A percentile compares a stretch with the other conserved stretches of the same genome.
Conservation (phyloP, 768 basidiomycete genomes). For the Mycena polygramma region DNA sequence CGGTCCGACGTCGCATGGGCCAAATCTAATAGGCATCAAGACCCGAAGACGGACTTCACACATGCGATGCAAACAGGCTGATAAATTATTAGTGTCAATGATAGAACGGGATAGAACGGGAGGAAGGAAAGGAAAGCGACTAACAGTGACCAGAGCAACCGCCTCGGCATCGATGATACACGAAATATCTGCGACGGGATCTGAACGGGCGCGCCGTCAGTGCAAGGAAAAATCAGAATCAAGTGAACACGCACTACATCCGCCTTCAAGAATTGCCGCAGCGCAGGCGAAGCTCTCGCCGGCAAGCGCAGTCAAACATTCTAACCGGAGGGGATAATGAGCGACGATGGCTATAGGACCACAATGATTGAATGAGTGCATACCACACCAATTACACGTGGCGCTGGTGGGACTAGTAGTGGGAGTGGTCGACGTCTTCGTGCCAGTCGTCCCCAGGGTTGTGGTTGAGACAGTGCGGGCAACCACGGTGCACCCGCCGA, state of each 20-base stretch:
- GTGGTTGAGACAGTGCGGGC: not conserved
- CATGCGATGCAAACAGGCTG: no score
- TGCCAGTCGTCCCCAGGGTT: not conserved
- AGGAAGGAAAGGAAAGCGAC: no score
- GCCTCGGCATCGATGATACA: not conserved
- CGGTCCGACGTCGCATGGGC: no score
- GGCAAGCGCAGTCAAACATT: not conserved
- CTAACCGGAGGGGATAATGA: not conserved
- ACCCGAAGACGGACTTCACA: no score
- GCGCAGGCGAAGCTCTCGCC: constrained; percentile 1
- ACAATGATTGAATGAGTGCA: not conserved
- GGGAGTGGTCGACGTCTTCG: not conserved
- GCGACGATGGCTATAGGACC: not conserved
- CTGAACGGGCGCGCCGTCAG: not conserved
- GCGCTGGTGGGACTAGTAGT: not conserved
- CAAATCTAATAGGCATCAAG: no score
- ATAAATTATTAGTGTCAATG: no score
- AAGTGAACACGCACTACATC: not conserved
- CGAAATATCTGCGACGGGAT: not conserved
- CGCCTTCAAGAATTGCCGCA: constrained; percentile 5
- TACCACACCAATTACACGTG: not conserved
- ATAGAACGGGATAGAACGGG: no score
- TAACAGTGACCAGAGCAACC: no score
- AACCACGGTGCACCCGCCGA: not conserved
- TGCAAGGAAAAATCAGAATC: not conserved